Base-by-base conservation (phyloP, 2,329 filamentous ascomycete species). In the Pseudocercospora fijiensis region DNA sequence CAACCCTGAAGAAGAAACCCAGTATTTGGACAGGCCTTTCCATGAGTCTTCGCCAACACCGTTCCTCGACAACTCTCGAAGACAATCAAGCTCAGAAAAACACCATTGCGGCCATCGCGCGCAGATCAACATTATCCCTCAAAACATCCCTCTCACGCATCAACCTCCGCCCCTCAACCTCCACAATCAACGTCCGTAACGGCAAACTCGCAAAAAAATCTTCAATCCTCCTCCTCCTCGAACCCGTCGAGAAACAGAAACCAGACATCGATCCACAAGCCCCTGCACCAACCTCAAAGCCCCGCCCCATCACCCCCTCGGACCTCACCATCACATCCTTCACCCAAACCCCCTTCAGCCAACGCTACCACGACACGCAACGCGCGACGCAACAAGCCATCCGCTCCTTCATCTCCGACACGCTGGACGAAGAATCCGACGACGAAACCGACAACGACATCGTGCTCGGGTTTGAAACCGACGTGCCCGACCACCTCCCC, bases 401-500 rank as follows among this genome's bases (percentile, higher is more conserved):
- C 27, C 69, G 72, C 13, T 57, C 65, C 3, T 65, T 69, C 47
- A 51, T 75, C 18, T 69, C 71, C 9, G 67, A 72, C 26, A 67
- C 67, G 9, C 61, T 72, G 22, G 64, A 67, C 16, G 66, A 70
- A 24, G 69, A 70, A n/a, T n/a, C n/a, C 24, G 65, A 69, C 28
- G 69, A 69, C 11, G 65, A 67, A 20, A 63, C 57, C 11, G 67
- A 64, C 27, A 68, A 71, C 10, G 67, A 72, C 18, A 64, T 67
- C 1, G 57, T 67, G 8, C 61, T 71, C 41, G 69, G 71, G 13
- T 73, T 78, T 64, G 75, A 77, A 26, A 63, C 76, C 8, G 73
- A 78, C 53, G 70, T 79, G 9, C 79, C 79, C 1, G 79, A 81
- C 61, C 79, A 81, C 67, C 65, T 81, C 9, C 76, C 76, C 13